Base-by-base conservation (phyloP, 305 asterid species). In the Petunia hybrid region DNA sequence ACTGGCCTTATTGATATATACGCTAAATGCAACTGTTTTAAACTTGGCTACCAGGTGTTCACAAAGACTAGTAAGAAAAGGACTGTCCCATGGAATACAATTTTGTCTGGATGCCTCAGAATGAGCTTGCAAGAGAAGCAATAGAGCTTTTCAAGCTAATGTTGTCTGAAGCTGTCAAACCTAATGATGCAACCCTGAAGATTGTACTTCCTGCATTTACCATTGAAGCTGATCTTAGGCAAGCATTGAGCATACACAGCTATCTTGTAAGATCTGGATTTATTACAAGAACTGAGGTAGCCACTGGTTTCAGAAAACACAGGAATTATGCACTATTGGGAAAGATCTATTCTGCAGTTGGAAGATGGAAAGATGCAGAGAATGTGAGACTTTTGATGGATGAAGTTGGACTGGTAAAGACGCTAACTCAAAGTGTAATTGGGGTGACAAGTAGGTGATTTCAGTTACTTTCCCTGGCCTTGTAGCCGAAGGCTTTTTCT, bases 141-240 rank as follows among this genome's bases (percentile, higher is more conserved):
- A 85, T 92, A 69, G 81, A 81, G 35, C 89, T 94, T 78, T 94
- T 95, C 90, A 95, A 91, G 82, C 84, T 86, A 83, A 94, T 95
- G 98, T 83, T 90, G 51, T 77, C 78, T 8, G 86, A 85, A 79
- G 89, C 75, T 40, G 94, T 92, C 68, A 85, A 86, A 79, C 93
- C 89, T 71, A 80, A 95, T 69, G 95, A 90, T 14, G 97, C 95
- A 67, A 95, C 99, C 43, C 85, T 90, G 91, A 91, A 87, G 85
- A 88, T 97, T 85, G 86, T 94, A 86, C 98, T 95, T 83, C 99
- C 95, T 63, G 98, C 98, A 8, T 93, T 89, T 80, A 95, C 97
- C 74, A 76, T 85, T 42, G 91, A 85, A 83, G 95, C 97, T 45
- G 96, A 92, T 90, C 60, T 92, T 59, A 87, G 80, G 77, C 99